Evolutionary conservation across 2,329 filamentous ascomycete genomes (phyloP).

Genomic region (Ilyonectria robusta): DNA sequence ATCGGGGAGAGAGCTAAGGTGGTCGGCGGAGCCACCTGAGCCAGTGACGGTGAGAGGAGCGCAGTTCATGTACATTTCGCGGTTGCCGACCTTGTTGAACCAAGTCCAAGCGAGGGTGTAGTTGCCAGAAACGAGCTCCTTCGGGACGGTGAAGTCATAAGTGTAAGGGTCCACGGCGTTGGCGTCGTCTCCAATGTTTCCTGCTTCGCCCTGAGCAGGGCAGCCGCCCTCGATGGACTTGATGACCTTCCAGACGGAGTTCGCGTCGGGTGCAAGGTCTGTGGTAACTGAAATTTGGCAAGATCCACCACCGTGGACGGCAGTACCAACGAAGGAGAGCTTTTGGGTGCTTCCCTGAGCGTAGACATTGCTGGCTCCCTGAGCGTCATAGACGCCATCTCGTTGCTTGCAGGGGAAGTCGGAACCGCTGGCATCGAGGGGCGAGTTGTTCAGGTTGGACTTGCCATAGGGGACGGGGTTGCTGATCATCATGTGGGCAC

Average conservation of each 20-base stretch:
- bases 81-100: constrained; percentile 93
- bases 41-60: constrained; percentile 79
- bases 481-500: constrained; percentile 83
- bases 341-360: constrained; percentile 57
- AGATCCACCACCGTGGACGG: constrained; percentile 90
- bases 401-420: constrained; percentile 89
- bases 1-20: constrained; percentile 75
- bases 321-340: constrained; percentile 78
- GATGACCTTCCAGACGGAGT: constrained; percentile 88
- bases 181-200: constrained; percentile 70
- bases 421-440: constrained; percentile 70
- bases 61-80: constrained; percentile 99
- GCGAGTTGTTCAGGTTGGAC: constrained; percentile 67
- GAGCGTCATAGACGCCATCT: constrained; percentile 60
- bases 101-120: constrained; percentile 93
- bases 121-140: constrained; percentile 79
- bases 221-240: constrained; percentile 91
- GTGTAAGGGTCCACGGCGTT: constrained; percentile 62
- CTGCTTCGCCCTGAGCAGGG: constrained; percentile 70
- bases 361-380: constrained; percentile 70
- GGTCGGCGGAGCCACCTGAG: constrained; percentile 61
- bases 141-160: constrained; percentile 81
- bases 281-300: constrained; percentile 92
- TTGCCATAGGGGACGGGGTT: constrained; percentile 74
- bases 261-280: constrained; percentile 76